A percentile compares a stretch with the other conserved stretches of the same genome.
These are phyloP conservation scores for Cochlearia excelsa DNA, from an alignment of 345 rosid species.

Conservation along the genomic window DNA sequence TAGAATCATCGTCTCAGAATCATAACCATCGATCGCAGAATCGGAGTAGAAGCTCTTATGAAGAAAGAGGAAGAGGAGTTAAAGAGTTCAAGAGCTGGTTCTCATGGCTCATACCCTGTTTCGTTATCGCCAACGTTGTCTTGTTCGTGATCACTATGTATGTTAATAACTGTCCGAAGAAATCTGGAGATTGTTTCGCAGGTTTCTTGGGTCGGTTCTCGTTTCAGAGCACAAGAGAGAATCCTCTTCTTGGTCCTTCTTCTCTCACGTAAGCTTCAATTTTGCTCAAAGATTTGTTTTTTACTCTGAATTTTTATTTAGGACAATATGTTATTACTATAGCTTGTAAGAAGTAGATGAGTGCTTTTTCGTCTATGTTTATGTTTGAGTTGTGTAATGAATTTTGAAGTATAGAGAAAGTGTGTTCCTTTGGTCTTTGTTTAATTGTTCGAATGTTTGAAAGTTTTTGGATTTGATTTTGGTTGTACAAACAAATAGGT, in stretches of 20 bases:
- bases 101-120: constrained; percentile 73
- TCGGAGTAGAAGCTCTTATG: constrained; percentile 25
- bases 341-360: constrained; percentile 9
- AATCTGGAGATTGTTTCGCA: constrained; percentile 62
- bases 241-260: constrained; percentile 95
- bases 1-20: constrained; percentile 32
- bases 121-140: constrained; percentile 63
- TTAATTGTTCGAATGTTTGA: background rate
- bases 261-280: constrained; percentile 55
- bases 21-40: constrained; percentile 36
- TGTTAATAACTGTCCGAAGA: constrained; percentile 79
- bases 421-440: background rate
- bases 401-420: background rate
- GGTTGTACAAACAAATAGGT: constrained; percentile 38
- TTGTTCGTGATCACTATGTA: constrained; percentile 84
- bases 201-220: constrained; percentile 80
- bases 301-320: too few species aligned
- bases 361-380: background rate
- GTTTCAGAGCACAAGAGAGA: constrained; percentile 81
- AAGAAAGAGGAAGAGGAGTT: constrained; percentile 36
- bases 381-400: background rate
- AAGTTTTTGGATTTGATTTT: constrained; percentile 8
- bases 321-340: background rate
- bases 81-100: constrained; percentile 69
- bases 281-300: background rate